Conservation (phyloP, 768 basidiomycete species). For the Asterophora lycoperdoides region DNA sequence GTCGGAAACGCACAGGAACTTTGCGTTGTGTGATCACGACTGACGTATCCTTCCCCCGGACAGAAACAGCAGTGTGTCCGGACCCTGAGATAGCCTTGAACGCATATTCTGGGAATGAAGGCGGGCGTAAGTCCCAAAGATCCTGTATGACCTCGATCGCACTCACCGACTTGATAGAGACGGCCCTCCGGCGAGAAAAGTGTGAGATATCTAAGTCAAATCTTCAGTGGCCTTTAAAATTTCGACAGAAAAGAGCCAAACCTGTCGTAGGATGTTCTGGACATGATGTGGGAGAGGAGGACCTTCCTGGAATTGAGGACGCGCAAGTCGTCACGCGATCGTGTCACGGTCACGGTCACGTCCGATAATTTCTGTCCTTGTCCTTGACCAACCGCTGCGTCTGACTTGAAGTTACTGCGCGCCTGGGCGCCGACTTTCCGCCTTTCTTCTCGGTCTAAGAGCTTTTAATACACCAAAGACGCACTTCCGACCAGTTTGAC, state of each 20-base stretch:
- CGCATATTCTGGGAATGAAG: constrained; percentile 74
- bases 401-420: neutral
- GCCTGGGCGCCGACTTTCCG: neutral
- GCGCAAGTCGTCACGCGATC: constrained; percentile 57
- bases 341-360: constrained; percentile 32
- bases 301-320: constrained; percentile 26
- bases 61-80: constrained; percentile 89
- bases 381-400: neutral
- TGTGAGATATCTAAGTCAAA: constrained; percentile 71
- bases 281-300: constrained; percentile 54
- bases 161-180: constrained; percentile 94
- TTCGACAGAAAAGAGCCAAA: constrained; percentile 20
- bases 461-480: neutral
- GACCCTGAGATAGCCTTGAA: constrained; percentile 99
- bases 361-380: constrained; percentile 15
- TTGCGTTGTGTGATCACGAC: constrained; percentile 99
- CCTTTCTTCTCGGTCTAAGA: neutral
- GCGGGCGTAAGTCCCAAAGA: constrained; percentile 9
- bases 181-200: constrained; percentile 97
- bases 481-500: neutral
- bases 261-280: constrained; percentile 93
- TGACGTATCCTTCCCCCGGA: constrained; percentile 90
- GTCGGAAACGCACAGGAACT: constrained; percentile 70
- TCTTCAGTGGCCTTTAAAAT: neutral
- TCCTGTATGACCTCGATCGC: constrained; percentile 3